These are phyloP conservation scores for Thermothelomyces thermophilus DNA, from an alignment of 2,329 filamentous ascomycete species.

Conservation along the genomic window DNA sequence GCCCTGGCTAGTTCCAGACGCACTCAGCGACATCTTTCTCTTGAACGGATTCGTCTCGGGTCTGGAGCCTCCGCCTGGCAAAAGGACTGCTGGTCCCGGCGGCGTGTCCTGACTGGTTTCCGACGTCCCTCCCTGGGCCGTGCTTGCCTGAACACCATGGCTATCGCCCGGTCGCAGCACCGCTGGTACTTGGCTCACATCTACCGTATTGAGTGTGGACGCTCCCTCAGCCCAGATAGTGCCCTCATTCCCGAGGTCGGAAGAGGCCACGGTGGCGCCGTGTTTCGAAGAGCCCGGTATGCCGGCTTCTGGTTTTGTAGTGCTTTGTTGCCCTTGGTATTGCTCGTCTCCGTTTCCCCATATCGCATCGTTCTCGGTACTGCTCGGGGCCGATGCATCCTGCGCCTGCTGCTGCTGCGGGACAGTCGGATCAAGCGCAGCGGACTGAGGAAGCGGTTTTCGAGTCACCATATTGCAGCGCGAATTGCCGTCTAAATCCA, in stretches of 20 bases:
- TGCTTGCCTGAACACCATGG: constrained; percentile 11
- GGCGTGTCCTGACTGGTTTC: constrained; percentile 20
- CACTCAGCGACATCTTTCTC: constrained; percentile 33
- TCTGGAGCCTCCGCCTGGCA: constrained; percentile 23
- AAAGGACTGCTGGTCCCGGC: constrained; percentile 30
- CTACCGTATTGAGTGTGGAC: not conserved
- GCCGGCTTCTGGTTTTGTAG: constrained; percentile 7
- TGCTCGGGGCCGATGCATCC: constrained; percentile 28
- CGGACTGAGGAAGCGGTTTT: constrained; percentile 32
- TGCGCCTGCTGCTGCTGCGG: constrained; percentile 23
- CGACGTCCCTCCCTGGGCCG: constrained; percentile 6
- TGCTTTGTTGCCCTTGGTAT: constrained; percentile 3
- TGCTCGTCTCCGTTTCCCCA: constrained; percentile 25
- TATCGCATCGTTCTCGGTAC: constrained; percentile 28
- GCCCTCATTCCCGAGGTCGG: constrained; percentile 29
- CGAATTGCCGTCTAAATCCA: not conserved
- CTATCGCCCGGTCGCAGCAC: constrained; percentile 21
- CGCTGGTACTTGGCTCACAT: constrained; percentile 16
- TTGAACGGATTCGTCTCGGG: constrained; percentile 50
- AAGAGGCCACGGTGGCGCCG: constrained; percentile 23
- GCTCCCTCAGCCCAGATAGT: constrained; percentile 32
- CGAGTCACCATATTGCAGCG: constrained; percentile 35
- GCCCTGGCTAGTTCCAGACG: constrained; percentile 3
- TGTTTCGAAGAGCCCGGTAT: constrained; percentile 32
- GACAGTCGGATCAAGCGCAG: constrained; percentile 24